Evolutionary conservation across 1,284 basidiomycete genomes (phyloP).

Genomic region (Fistulinella staudtii): DNA sequence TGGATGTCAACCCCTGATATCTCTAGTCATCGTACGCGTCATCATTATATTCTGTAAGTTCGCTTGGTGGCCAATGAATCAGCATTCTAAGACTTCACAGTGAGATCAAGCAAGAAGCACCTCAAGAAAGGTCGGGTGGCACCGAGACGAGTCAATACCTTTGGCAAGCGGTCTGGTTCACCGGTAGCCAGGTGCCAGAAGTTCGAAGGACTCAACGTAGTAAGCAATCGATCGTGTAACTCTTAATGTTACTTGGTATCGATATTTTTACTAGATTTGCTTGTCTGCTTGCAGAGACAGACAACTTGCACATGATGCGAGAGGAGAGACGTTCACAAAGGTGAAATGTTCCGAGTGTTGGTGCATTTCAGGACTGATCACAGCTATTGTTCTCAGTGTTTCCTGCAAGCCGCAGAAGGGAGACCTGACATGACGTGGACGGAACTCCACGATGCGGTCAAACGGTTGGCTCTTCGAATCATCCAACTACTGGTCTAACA

Average conservation of each 20-base stretch:
- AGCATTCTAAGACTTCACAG: conserved; percentile 4
- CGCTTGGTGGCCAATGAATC: background rate
- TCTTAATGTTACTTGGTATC: background rate
- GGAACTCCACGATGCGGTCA: conserved; percentile 17
- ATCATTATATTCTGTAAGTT: conserved; percentile 14
- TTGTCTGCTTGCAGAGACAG: conserved; percentile 28
- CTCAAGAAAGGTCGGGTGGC: background rate
- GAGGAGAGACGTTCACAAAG: conserved; percentile 24
- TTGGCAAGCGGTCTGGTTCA: background rate
- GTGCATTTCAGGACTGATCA: background rate
- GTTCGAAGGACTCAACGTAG: conserved; percentile 18
- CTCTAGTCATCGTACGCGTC: conserved; percentile 8
- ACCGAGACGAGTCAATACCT: conserved; percentile 6
- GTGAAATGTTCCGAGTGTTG: conserved; percentile 5
- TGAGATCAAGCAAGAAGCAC: conserved; percentile 3
- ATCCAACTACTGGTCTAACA: no score
- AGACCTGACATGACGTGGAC: conserved; percentile 22
- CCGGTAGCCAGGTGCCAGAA: conserved; percentile 5
- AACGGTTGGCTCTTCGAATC: conserved; percentile 4
- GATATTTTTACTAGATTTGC: conserved; percentile 18
- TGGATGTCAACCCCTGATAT: background rate
- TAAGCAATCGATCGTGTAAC: conserved; percentile 2
- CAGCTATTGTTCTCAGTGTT: conserved; percentile 16
- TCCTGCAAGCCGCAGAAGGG: conserved; percentile 16
- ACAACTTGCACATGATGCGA: conserved; percentile 22